Conservation (phyloP, 768 basidiomycete species). For the Vararia minispora region DNA sequence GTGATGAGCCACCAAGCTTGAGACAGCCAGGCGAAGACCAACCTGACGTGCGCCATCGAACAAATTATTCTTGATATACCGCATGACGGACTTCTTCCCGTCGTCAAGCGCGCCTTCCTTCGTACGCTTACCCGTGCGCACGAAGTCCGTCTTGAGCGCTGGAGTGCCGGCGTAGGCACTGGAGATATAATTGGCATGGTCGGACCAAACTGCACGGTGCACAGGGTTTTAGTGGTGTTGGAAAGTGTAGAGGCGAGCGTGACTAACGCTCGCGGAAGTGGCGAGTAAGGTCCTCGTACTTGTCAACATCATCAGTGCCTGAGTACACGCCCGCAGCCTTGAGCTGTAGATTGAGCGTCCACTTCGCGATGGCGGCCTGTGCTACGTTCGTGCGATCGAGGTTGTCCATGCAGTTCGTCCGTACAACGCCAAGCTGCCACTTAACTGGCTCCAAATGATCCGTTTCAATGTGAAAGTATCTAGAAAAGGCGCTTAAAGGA, state of each 20-base stretch:
- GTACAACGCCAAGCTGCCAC: conserved; percentile 66
- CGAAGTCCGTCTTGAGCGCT: conserved; percentile 94
- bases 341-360: conserved; percentile 72
- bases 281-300: conserved; percentile 66
- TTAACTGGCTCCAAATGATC: conserved; percentile 33
- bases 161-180: conserved; percentile 91
- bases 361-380: conserved; percentile 84
- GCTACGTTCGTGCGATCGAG: conserved; percentile 96
- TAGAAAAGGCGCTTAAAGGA: conserved; percentile 17
- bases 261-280: conserved; percentile 82
- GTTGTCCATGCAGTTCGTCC: conserved; percentile 98
- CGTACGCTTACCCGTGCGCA: conserved; percentile 84
- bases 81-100: conserved; percentile 68
- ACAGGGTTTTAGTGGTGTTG: too few species aligned
- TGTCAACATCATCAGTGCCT: conserved; percentile 63
- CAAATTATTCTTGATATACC: conserved; percentile 94
- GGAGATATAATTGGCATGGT: conserved; percentile 87
- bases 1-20: conserved; percentile 1
- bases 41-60: conserved; percentile 92
- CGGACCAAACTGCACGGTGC: conserved; percentile 78
- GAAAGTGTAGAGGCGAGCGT: not conserved
- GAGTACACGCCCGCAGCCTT: conserved; percentile 60
- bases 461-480: conserved; percentile 69
- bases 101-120: conserved; percentile 73
- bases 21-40: not conserved